Base-by-base conservation (phyloP, 164 flowering plant genomes). In the Brasenia schreberi region DNA sequence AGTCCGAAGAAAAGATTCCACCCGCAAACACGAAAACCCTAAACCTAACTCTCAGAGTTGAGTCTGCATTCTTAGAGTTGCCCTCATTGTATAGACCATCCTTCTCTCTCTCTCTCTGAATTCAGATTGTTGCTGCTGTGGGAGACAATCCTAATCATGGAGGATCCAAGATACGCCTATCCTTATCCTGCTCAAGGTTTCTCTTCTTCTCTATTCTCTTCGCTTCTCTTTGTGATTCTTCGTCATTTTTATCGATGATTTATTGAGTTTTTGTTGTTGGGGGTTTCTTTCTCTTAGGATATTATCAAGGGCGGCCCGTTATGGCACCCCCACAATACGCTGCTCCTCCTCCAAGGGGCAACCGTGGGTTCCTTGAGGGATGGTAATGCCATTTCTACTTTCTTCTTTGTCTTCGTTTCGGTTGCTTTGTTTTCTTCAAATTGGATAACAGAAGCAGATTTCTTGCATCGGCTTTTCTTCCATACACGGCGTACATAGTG, bases 271-370 rank as follows among this genome's bases (percentile, higher is more conserved):
- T 64, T 4, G 64, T 65, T 44, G 49, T 27, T 7, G 43, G 60
- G 33, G 19, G 17, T 14, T 62, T 65, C 39, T 1, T n/a, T 19
- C 6, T 61, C 7, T 11, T 12, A 79, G 82, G 84, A 19, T 74
- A 74, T 69, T 82, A 79, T 64, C 78, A 82, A 65, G 83, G 85
- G 0, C 85, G 83, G 5, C 83, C 81, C 16, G 85, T 82, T 39
- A 73, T 82, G 85, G 80, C 83, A 59, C 85, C 85, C 11, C 85
- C 83, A 12, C 80, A 76, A 62, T 79, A 79, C 60, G 76, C 77
- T 43, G 75, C 77, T 14, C 85, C 89, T 49, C 90, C 86, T 7
- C 74, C 71, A 14, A 49, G 56, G 42, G 70, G 71, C 12, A 18
- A 65, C 56, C 67, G 66, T 5, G 71, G 74, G 43, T 74, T 70